Evolutionary conservation across 2,329 filamentous ascomycete genomes (phyloP), one percentile per base, ranked within the genome.

Genomic region (Botrytis tulipae): DNA sequence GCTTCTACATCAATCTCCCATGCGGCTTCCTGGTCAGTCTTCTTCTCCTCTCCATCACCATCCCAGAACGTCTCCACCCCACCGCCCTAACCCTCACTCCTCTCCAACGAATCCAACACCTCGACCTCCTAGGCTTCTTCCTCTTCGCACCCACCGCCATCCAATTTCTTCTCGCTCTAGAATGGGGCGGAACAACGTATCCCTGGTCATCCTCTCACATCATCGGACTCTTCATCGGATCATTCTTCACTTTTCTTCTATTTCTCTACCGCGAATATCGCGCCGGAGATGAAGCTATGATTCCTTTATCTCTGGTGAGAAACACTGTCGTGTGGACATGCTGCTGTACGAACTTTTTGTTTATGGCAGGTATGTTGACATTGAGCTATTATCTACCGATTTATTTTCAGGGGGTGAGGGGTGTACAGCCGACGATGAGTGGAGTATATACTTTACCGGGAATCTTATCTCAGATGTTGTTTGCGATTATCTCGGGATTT

Each of bases 401-500:
- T n/a, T 82, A 78, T 75, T 85, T 87, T 78, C 84, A 87, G 79
- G 81, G 82, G 60, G 82, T 86, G 75, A 82, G 80, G 73, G 80
- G 80, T 29, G 78, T 79, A 60, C 76, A 73, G 37, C 79, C 82
- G 1, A 80, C 79, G 5, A 67, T 76, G 66, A 82, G 81, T 2
- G 83, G 82, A 9, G 79, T 84, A 7, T 78, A 79, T 67, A 81
- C 81, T 59, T 78, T 85, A 35, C 81, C 84, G 3, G 75, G 80
- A 0, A 82, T 83, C 75, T 78, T 86, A 25, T 42, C 54, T 1
- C 73, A 75, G 60, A 62, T 74, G 12, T 29, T 76, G 1, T n/a
- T 72, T 37, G 70, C 66, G 10, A 40, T 73, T 18, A 8, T 44
- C 7, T 69, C 72, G 18, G 72, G 74, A 2, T 37, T 71, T 40